These are phyloP conservation scores for Danielia oregonensis DNA, from an alignment of 805 yeast species.

Conservation along the genomic window DNA sequence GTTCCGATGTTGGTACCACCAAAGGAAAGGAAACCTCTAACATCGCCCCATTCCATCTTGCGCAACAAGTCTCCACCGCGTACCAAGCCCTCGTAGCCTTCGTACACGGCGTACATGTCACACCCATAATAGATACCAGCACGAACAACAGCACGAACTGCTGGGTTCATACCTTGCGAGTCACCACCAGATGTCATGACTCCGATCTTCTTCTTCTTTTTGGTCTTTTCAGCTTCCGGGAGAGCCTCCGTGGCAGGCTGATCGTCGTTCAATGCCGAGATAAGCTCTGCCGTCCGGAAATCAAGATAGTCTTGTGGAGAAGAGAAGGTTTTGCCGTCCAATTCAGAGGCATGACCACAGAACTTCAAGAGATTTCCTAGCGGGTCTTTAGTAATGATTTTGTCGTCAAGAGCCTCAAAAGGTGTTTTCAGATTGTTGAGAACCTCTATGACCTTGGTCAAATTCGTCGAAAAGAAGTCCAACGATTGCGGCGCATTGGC, in stretches of 20 bases:
- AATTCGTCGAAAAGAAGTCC: constrained; percentile 30
- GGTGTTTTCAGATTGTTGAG: constrained; percentile 11
- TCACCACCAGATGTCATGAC: constrained; percentile 99
- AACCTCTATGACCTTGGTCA: constrained; percentile 18
- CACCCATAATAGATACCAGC: constrained; percentile 85
- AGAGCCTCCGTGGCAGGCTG: background rate
- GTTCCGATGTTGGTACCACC: constrained; percentile 98
- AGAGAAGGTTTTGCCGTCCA: constrained; percentile 16
- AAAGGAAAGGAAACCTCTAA: constrained; percentile 84
- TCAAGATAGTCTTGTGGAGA: constrained; percentile 28
- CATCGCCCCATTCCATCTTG: constrained; percentile 89
- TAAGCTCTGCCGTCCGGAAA: constrained; percentile 20
- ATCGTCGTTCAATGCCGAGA: constrained; percentile 8
- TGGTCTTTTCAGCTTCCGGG: constrained; percentile 3
- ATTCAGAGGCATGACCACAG: constrained; percentile 20
- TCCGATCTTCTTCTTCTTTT: constrained; percentile 51
- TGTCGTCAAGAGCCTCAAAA: constrained; percentile 6
- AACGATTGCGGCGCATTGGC: constrained; percentile 16
- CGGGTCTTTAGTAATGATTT: constrained; percentile 26
- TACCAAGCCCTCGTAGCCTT: constrained; percentile 93
- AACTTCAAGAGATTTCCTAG: constrained; percentile 30
- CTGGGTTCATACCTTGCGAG: constrained; percentile 98
- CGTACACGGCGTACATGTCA: constrained; percentile 86
- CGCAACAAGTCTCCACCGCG: constrained; percentile 75
- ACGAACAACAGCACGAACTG: constrained; percentile 92